Base-by-base conservation (phyloP, 257 asterid genomes). In the Haberlea rhodopensis region DNA sequence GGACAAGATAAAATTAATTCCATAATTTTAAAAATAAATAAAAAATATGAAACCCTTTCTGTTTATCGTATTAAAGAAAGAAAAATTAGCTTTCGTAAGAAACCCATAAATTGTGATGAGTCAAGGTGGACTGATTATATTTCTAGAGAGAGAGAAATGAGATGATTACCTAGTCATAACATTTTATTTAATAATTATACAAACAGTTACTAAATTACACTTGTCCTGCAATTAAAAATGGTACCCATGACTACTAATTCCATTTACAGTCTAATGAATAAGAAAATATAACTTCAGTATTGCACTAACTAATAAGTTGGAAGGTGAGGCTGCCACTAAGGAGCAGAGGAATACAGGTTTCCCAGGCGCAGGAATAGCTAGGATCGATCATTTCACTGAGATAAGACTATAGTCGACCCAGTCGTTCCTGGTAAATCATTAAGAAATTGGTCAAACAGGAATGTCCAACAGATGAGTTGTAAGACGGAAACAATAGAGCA, bases 381-480 rank as follows among this genome's bases (percentile, higher is more conserved):
- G 37, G 37, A 29, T 29, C n/a, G n/a, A 32, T 32, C 2, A 11
- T n/a, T n/a, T 37, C 52, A 56, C 19, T n/a, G 23, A 29, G 19
- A 59, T 21, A 46, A 37, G 28, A 53, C 67, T 79, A 76, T 13
- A 74, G 68, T 15, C 75, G 86, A 53, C 85, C 85, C 53, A 84
- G 32, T 49, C 78, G 80, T 53, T 81, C 90, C 90, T 84, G 87
- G 20, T 24, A 67, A 66, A 58, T 21, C 45, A 29, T 32, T 15
- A 34, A 46, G 8, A 53, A 20, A 58, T 43, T 24, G 55, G 25
- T 32, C 53, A 59, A 60, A 32, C 22, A 64, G 10, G 55, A 45
- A 63, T 18, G 19, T 29, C 51, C 6, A 13, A 49, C 10, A 8
- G n/a, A 25, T 4, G 9, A 5, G 27, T 34, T 34, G 19, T 20